These are phyloP conservation scores for Fusarium tupiense DNA, from an alignment of 2,329 filamentous ascomycete genomes.

Conservation along the genomic window DNA sequence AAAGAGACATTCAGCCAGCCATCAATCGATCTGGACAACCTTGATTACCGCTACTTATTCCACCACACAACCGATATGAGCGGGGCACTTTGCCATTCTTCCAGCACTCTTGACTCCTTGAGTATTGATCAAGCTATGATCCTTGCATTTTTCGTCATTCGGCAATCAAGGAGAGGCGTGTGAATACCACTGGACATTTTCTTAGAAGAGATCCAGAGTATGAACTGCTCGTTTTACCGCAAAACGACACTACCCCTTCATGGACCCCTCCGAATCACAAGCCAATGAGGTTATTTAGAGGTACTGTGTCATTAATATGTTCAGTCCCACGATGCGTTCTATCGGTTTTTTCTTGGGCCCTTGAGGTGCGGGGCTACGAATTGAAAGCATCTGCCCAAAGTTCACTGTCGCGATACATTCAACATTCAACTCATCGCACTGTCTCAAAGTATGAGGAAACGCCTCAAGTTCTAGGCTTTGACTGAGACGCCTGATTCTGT, in stretches of 20 bases:
- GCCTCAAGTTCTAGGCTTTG: constrained; percentile 13
- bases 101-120: neutral
- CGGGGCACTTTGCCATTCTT: constrained; percentile 24
- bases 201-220: neutral
- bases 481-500: constrained; percentile 17
- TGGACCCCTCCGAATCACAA: neutral
- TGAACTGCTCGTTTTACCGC: neutral
- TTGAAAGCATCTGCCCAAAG: constrained; percentile 9
- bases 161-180: constrained; percentile 12
- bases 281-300: neutral
- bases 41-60: constrained; percentile 17
- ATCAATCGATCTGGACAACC: neutral
- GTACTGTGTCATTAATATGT: neutral
- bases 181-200: neutral
- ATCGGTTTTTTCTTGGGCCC: too few relatives aligned
- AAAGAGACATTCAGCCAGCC: constrained; percentile 21
- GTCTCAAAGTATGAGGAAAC: constrained; percentile 32
- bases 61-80: constrained; percentile 22
- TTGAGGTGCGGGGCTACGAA: too few relatives aligned
- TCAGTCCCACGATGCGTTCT: too few relatives aligned
- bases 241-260: neutral
- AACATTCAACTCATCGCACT: constrained; percentile 10
- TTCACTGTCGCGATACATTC: neutral
- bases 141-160: constrained; percentile 18
- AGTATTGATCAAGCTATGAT: constrained; percentile 4